Conservation (phyloP, 1,284 basidiomycete genomes). For the Fistulina hepatica region DNA sequence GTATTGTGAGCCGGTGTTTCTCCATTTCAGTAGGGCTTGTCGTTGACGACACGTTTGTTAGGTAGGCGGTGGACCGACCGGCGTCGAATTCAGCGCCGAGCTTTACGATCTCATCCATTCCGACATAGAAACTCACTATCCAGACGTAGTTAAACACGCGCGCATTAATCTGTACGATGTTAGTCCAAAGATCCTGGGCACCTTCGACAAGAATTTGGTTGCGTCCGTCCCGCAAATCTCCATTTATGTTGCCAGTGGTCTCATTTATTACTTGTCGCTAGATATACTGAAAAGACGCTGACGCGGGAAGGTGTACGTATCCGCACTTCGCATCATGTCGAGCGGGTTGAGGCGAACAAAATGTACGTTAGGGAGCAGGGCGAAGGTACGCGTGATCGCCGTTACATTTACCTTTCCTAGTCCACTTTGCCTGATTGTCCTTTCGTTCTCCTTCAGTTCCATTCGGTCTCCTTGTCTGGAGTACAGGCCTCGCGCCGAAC, state of each 20-base stretch:
- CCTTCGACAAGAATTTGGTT: conserved; percentile 62
- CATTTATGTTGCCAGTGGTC: not conserved
- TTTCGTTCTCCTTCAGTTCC: conserved; percentile 42
- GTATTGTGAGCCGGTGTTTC: conserved; percentile 55
- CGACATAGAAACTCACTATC: conserved; percentile 63
- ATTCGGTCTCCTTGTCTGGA: conserved; percentile 81
- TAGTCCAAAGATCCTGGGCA: conserved; percentile 70
- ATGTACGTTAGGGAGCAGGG: conserved; percentile 54
- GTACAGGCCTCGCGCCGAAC: conserved; percentile 73
- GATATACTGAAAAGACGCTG: conserved; percentile 66
- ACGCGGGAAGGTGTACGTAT: conserved; percentile 70
- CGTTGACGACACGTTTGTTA: not conserved
- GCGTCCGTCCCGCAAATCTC: conserved; percentile 32
- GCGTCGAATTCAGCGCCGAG: conserved; percentile 82
- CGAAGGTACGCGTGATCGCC: conserved; percentile 34
- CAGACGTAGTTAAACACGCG: conserved; percentile 47
- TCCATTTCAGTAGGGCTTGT: conserved; percentile 7
- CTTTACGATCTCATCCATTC: conserved; percentile 74
- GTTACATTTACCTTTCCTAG: too few relatives aligned
- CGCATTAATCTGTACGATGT: conserved; percentile 76
- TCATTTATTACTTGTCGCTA: conserved; percentile 19
- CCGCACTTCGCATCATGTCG: conserved; percentile 69
- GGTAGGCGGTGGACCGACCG: conserved; percentile 62
- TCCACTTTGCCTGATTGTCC: too few relatives aligned
- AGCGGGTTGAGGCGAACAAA: conserved; percentile 56